A percentile compares a stretch with the other conserved stretches of the same genome.
phyloP scores from a whole-genome alignment of 78 protist species.

The Dictyostelium brefeldianum region DNA sequence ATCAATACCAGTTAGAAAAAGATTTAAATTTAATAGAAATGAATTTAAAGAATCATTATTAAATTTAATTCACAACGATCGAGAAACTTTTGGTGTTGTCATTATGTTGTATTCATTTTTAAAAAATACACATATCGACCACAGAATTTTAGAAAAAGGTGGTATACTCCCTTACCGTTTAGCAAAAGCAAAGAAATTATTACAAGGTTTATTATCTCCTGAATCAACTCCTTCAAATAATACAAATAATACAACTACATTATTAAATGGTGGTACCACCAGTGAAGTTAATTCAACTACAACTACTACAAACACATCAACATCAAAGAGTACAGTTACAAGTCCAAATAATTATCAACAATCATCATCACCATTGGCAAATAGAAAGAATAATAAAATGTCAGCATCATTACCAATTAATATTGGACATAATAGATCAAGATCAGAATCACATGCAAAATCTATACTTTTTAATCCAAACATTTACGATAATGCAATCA shows the following conservation, averaged over 20 bases:
- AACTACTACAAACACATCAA: no score
- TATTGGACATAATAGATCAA: slow-evolving; percentile 35
- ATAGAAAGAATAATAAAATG: slow-evolving; percentile 6
- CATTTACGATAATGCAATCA: neutral
- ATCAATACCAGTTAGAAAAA: neutral
- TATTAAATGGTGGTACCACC: neutral
- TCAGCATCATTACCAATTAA: slow-evolving; percentile 53
- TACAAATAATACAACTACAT: neutral
- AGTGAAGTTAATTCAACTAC: neutral
- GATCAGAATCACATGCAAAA: slow-evolving; percentile 67
- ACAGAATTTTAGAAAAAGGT: slow-evolving; percentile 56
- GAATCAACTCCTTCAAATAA: neutral
- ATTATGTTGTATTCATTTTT: slow-evolving; percentile 44
- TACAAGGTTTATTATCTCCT: slow-evolving; percentile 71
- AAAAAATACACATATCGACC: slow-evolving; percentile 57
- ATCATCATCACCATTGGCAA: neutral
- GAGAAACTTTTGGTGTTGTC: slow-evolving; percentile 77
- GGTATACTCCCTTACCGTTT: slow-evolving; percentile 79
- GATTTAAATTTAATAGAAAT: slow-evolving; percentile 7
- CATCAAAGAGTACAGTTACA: neutral
- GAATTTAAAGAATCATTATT: slow-evolving; percentile 57
- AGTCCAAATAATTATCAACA: slow-evolving; percentile 3
- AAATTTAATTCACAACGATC: slow-evolving; percentile 21
- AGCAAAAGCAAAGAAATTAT: slow-evolving; percentile 61
- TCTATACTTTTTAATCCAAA: neutral